Evolutionary conservation across 805 yeast species (phyloP).

Genomic region (Candida chauliodis): DNA sequence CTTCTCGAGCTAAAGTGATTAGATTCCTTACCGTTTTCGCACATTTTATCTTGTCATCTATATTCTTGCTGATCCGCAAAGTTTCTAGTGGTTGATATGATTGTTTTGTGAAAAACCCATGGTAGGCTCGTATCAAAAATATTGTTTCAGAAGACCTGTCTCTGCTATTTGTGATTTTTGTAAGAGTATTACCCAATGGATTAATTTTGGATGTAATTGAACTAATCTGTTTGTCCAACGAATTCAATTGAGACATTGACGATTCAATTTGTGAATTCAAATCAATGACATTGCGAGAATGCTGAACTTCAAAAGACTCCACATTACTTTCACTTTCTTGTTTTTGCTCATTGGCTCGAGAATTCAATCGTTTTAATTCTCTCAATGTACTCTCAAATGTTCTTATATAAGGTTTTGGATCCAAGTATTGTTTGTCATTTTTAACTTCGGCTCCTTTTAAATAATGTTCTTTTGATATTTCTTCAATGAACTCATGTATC

Average conservation of each 20-base stretch:
- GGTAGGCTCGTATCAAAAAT: conserved; percentile 70
- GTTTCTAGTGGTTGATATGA: conserved; percentile 53
- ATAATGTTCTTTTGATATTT: conserved; percentile 65
- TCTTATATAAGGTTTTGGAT: conserved; percentile 92
- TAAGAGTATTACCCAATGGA: conserved; percentile 67
- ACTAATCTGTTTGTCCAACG: conserved; percentile 50
- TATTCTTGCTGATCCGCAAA: conserved; percentile 46
- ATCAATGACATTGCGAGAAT: conserved; percentile 61
- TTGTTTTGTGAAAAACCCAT: conserved; percentile 64
- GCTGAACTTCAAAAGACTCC: conserved; percentile 57
- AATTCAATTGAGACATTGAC: conserved; percentile 46
- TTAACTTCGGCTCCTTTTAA: conserved; percentile 48
- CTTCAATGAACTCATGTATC: conserved; percentile 77
- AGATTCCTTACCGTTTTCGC: conserved; percentile 69
- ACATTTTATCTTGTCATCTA: conserved; percentile 57
- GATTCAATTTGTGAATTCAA: conserved; percentile 46
- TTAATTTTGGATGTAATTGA: conserved; percentile 57
- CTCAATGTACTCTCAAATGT: conserved; percentile 84
- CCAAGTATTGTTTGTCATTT: conserved; percentile 51
- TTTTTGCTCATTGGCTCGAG: conserved; percentile 52
- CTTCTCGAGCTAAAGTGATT: conserved; percentile 59
- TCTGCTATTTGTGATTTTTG: conserved; percentile 65
- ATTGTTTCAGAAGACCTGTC: conserved; percentile 71
- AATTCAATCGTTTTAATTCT: conserved; percentile 60
- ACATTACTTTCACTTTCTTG: conserved; percentile 54